A percentile compares a stretch with the other conserved stretches of the same genome.
These are phyloP conservation scores for Colletotrichum lini DNA, from an alignment of 2,329 filamentous ascomycete species.

Conservation along the genomic window DNA sequence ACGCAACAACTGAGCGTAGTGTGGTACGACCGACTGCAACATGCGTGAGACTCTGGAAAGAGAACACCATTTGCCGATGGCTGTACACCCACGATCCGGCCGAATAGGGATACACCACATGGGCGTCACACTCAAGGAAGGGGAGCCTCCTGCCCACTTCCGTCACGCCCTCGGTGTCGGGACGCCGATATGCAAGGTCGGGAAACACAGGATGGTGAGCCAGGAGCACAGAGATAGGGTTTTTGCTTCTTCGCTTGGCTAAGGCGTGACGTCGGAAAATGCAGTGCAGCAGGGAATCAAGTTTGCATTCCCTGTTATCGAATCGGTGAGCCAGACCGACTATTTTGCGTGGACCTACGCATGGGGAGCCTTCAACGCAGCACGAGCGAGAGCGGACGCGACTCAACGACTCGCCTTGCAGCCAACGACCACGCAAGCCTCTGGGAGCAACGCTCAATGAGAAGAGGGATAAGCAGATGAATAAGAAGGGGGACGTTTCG, in stretches of 20 bases:
- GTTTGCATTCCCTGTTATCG: slow-evolving; percentile 23
- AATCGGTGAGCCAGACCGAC: slow-evolving; percentile 36
- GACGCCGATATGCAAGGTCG: slow-evolving; percentile 16
- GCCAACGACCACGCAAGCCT: slow-evolving; percentile 7
- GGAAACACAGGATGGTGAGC: background rate
- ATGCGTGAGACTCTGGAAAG: background rate
- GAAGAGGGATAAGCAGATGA: background rate
- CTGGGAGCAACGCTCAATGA: slow-evolving; percentile 1
- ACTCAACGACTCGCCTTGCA: slow-evolving; percentile 19
- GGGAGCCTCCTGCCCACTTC: slow-evolving; percentile 7
- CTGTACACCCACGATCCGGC: slow-evolving; percentile 29
- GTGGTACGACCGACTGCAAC: slow-evolving; percentile 15
- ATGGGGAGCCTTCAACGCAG: slow-evolving; percentile 27
- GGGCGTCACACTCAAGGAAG: slow-evolving; percentile 27
- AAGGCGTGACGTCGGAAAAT: slow-evolving; percentile 21
- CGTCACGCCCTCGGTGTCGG: slow-evolving; percentile 4
- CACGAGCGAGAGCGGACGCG: slow-evolving; percentile 19
- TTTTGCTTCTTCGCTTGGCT: slow-evolving; percentile 23
- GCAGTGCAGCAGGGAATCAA: slow-evolving; percentile 18
- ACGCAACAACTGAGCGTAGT: slow-evolving; percentile 7
- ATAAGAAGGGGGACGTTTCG: background rate
- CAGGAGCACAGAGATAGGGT: slow-evolving; percentile 5
- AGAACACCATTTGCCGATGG: slow-evolving; percentile 13
- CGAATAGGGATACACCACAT: slow-evolving; percentile 42
- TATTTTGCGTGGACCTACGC: slow-evolving; percentile 25